Percentiles rank a stretch among this genome's conserved stretches.
These are phyloP conservation scores for Ustilago tritici DNA, from an alignment of 1,284 basidiomycete species.

Conservation along the genomic window DNA sequence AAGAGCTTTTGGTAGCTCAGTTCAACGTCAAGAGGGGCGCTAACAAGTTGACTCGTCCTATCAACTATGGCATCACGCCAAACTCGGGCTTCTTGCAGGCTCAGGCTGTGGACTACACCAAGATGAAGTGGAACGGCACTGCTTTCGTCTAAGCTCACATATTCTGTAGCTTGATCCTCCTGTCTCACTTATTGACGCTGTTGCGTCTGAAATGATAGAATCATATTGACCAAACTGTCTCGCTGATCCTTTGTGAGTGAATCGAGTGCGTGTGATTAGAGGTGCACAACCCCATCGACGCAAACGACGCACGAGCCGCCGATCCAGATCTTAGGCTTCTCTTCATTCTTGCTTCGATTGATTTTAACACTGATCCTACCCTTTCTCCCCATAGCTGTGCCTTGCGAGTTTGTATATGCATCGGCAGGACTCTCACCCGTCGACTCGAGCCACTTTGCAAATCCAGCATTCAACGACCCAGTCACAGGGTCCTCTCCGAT, in stretches of 20 bases:
- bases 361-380: conserved; percentile 49
- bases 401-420: conserved; percentile 49
- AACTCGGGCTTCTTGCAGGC: conserved; percentile 47
- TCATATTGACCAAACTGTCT: neutral
- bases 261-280: conserved; percentile 7
- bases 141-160: conserved; percentile 28
- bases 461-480: conserved; percentile 60
- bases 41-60: conserved; percentile 75
- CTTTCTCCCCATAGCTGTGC: conserved; percentile 42
- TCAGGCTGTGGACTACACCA: conserved; percentile 46
- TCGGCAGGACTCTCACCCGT: conserved; percentile 30
- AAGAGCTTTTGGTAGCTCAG: conserved; percentile 70
- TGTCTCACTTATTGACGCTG: neutral
- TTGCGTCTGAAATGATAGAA: neutral
- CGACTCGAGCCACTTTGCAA: conserved; percentile 53
- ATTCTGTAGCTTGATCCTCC: too few species aligned
- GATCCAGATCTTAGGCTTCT: conserved; percentile 49
- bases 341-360: conserved; percentile 9
- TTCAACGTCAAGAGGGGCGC: conserved; percentile 71
- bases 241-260: neutral
- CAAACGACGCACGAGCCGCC: conserved; percentile 53
- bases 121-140: conserved; percentile 55
- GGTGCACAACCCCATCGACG: conserved; percentile 40
- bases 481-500: conserved; percentile 62
- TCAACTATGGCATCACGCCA: conserved; percentile 71